These are phyloP conservation scores for Podospora tetraspora DNA, from an alignment of 495 filamentous ascomycete genomes.

Conservation along the genomic window DNA sequence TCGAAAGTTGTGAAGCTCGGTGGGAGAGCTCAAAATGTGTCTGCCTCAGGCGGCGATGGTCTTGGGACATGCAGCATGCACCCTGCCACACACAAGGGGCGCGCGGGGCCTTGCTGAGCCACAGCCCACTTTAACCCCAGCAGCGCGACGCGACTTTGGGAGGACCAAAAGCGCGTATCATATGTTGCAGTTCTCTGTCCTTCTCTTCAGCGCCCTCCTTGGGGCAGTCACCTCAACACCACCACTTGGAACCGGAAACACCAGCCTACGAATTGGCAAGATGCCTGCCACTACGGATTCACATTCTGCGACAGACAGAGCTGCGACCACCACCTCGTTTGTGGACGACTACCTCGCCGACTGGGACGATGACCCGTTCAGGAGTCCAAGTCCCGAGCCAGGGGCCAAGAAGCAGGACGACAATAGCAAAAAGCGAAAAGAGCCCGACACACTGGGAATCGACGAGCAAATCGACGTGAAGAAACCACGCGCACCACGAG, in stretches of 20 bases:
- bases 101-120: not conserved
- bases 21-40: conserved; percentile 15
- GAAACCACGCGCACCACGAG: conserved; percentile 60
- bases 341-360: conserved; percentile 25
- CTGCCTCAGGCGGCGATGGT: conserved; percentile 22
- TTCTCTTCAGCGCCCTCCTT: not conserved
- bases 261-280: not conserved
- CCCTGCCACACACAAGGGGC: conserved; percentile 7
- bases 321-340: conserved; percentile 13
- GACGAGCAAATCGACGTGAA: conserved; percentile 85
- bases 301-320: not conserved
- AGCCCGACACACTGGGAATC: conserved; percentile 55
- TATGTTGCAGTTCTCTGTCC: conserved; percentile 4
- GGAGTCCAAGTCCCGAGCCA: conserved; percentile 31
- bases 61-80: not conserved
- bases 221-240: not conserved
- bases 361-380: conserved; percentile 33
- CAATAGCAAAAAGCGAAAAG: conserved; percentile 30
- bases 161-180: conserved; percentile 7
- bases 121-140: conserved; percentile 15
- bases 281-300: conserved; percentile 19
- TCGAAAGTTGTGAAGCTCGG: conserved; percentile 28
- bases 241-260: not conserved
- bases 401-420: conserved; percentile 20
- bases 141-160: conserved; percentile 8